phyloP scores from a whole-genome alignment of 2,329 filamentous ascomycete genomes.

The Apiospora pterosperma region DNA sequence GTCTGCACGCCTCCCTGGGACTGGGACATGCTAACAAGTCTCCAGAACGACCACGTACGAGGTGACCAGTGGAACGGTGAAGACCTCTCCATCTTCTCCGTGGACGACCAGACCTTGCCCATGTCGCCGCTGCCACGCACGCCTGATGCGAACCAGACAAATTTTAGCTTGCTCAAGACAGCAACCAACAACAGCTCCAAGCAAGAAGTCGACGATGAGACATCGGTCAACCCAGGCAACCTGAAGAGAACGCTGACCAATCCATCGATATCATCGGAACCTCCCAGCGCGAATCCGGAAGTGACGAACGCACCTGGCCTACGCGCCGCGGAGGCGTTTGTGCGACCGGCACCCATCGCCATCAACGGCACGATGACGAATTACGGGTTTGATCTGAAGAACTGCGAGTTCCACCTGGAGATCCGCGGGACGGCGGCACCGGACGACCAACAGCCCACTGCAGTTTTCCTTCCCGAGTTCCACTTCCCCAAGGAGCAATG shows the following conservation, averaged over 20 bases:
- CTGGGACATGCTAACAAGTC: neutral
- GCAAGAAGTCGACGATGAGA: conserved; percentile 47
- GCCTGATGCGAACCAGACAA: conserved; percentile 39
- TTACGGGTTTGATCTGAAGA: conserved; percentile 79
- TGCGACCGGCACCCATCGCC: conserved; percentile 76
- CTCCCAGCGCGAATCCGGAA: conserved; percentile 50
- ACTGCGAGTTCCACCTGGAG: conserved; percentile 71
- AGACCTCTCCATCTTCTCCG: conserved; percentile 85
- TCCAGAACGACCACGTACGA: conserved; percentile 77
- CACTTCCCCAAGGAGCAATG: conserved; percentile 80
- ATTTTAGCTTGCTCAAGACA: conserved; percentile 41
- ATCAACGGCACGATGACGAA: conserved; percentile 68
- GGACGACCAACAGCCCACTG: conserved; percentile 65
- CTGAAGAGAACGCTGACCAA: conserved; percentile 70
- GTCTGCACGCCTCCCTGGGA: conserved; percentile 14
- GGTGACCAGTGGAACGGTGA: conserved; percentile 98
- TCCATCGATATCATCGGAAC: conserved; percentile 60
- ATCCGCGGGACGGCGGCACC: conserved; percentile 59
- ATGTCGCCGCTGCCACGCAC: conserved; percentile 41
- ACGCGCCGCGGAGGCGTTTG: conserved; percentile 88
- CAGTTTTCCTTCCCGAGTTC: conserved; percentile 84
- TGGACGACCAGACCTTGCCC: conserved; percentile 69
- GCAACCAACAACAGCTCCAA: conserved; percentile 24
- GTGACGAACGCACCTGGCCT: conserved; percentile 67
- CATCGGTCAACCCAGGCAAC: conserved; percentile 69